phyloP scores from a whole-genome alignment of 192 early-diverging fungal species.

The Backusella westeae region DNA sequence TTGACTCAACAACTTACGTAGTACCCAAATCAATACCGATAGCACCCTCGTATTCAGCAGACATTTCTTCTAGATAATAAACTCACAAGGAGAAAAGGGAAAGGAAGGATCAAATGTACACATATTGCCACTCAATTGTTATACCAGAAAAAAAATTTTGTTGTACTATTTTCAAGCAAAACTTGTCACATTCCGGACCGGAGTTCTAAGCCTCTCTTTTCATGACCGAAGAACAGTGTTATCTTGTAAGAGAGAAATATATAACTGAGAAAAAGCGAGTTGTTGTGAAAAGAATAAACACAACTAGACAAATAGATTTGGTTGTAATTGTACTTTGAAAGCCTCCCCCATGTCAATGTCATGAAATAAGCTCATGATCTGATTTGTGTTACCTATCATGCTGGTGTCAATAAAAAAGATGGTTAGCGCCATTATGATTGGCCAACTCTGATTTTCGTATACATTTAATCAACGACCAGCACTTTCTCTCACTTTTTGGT shows the following conservation, averaged over 20 bases:
- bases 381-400: neutral
- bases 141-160: neutral
- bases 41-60: slow-evolving; percentile 38
- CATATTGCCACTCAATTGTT: neutral
- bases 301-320: too few relatives aligned
- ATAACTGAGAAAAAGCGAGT: too few relatives aligned
- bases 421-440: too few relatives aligned
- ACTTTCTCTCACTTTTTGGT: neutral
- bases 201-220: neutral
- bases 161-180: neutral
- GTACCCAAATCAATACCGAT: slow-evolving; percentile 44
- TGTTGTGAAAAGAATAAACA: too few relatives aligned
- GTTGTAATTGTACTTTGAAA: too few relatives aligned
- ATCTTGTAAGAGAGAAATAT: too few relatives aligned
- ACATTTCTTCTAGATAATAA: slow-evolving; percentile 24
- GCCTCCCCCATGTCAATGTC: too few relatives aligned
- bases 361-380: neutral
- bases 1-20: slow-evolving; percentile 18
- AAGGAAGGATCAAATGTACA: slow-evolving; percentile 14
- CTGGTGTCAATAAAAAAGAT: neutral
- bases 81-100: slow-evolving; percentile 11
- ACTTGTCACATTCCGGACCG: neutral
- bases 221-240: too few relatives aligned
- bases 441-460: too few relatives aligned
- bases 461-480: neutral